A percentile compares a stretch with the other conserved stretches of the same genome.
These are phyloP conservation scores for Aciculoconidium aculeatum DNA, from an alignment of 805 yeast genomes.

Conservation along the genomic window DNA sequence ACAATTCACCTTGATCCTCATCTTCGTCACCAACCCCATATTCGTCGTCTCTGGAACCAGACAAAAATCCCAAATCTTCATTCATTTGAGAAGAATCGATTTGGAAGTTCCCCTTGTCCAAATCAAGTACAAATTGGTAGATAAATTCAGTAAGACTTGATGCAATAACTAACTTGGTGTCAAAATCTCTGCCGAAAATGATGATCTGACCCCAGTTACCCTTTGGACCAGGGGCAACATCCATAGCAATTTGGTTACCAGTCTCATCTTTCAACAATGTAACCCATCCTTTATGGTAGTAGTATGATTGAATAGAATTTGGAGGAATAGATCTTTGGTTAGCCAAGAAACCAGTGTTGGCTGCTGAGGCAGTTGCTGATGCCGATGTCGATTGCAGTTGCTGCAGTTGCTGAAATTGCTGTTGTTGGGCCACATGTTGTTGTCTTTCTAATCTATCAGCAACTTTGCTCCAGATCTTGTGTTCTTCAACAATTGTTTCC, in stretches of 20 bases:
- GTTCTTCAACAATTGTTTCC: slow-evolving; percentile 37
- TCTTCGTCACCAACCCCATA: slow-evolving; percentile 41
- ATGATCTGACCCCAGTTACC: slow-evolving; percentile 91
- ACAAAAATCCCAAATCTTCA: slow-evolving; percentile 33
- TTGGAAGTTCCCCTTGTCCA: slow-evolving; percentile 36
- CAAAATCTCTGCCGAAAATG: slow-evolving; percentile 89
- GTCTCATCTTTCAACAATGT: slow-evolving; percentile 83
- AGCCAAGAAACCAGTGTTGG: slow-evolving; percentile 22
- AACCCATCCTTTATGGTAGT: slow-evolving; percentile 57
- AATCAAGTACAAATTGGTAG: slow-evolving; percentile 31
- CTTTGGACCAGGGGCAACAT: slow-evolving; percentile 57
- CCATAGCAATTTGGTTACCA: slow-evolving; percentile 91
- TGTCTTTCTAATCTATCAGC: slow-evolving; percentile 36
- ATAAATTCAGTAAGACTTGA: slow-evolving; percentile 32
- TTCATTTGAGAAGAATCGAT: slow-evolving; percentile 29
- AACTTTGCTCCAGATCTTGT: slow-evolving; percentile 37
- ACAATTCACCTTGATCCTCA: slow-evolving; percentile 39
- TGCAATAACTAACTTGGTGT: slow-evolving; percentile 81
- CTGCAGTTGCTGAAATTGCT: slow-evolving; percentile 15
- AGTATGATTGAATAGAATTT: slow-evolving; percentile 30
- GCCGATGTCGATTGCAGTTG: slow-evolving; percentile 7
- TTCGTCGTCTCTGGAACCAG: slow-evolving; percentile 33
- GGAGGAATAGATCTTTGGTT: slow-evolving; percentile 35
- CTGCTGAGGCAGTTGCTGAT: slow-evolving; percentile 13
- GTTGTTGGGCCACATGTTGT: slow-evolving; percentile 23